phyloP scores from a whole-genome alignment of 164 flowering plant genomes.

The Pachysandra terminalis region DNA sequence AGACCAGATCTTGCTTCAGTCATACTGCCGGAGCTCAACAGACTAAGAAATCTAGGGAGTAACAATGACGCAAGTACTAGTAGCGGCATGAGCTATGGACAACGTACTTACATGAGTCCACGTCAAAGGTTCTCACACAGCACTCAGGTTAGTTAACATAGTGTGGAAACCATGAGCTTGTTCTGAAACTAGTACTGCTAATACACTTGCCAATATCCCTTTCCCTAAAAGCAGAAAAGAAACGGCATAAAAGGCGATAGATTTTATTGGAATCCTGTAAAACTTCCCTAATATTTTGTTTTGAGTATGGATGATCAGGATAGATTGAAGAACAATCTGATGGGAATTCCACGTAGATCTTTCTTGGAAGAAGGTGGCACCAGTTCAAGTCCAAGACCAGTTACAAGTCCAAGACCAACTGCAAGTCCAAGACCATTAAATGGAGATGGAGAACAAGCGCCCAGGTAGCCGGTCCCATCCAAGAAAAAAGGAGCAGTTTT shows the following conservation, averaged over 20 bases:
- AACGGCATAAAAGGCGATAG: background rate
- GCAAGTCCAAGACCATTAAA: conserved; percentile 1
- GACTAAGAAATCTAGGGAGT: conserved; percentile 6
- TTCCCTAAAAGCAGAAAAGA: background rate
- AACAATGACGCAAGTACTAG: background rate
- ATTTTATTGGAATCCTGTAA: background rate
- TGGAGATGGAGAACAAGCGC: background rate
- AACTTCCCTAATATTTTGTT: background rate
- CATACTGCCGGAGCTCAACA: conserved; percentile 11
- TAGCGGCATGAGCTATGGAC: background rate
- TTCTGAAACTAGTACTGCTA: background rate
- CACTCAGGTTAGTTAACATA: conserved; percentile 1
- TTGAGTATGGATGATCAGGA: background rate
- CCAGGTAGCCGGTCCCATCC: background rate
- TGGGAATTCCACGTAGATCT: background rate
- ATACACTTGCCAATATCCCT: background rate
- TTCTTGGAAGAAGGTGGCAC: background rate
- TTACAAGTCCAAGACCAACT: background rate
- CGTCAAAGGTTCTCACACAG: background rate
- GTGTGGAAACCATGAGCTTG: background rate
- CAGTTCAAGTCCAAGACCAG: conserved; percentile 4
- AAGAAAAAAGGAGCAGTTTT: background rate
- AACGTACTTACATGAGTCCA: conserved; percentile 8
- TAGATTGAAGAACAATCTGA: background rate
- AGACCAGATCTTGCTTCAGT: conserved; percentile 14